phyloP scores from a whole-genome alignment of 2,329 filamentous ascomycete species.

The Colletotrichum sp. region DNA sequence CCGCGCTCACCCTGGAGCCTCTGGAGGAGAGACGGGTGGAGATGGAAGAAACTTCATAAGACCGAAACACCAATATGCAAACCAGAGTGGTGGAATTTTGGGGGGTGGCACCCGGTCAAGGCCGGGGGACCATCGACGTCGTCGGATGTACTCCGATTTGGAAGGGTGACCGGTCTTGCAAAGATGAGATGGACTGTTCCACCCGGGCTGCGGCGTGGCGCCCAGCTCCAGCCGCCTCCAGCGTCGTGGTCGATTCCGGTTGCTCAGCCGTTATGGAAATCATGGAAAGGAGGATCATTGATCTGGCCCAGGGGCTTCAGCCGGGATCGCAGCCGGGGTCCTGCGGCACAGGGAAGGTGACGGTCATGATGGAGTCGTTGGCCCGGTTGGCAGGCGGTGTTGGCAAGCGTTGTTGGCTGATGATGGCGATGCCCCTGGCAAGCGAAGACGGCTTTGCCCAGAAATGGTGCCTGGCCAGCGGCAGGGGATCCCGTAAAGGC shows the following conservation, averaged over 20 bases:
- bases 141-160: conserved; percentile 13
- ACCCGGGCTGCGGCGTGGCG: not conserved
- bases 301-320: not conserved
- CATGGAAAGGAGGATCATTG: not conserved
- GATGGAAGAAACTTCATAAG: conserved; percentile 1
- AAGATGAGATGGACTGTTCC: conserved; percentile 4
- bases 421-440: not conserved
- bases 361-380: not conserved
- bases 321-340: not conserved
- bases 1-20: not conserved
- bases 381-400: not conserved
- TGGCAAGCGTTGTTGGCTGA: not conserved
- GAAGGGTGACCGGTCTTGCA: conserved; percentile 10
- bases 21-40: not conserved
- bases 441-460: not conserved
- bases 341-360: not conserved
- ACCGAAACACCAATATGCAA: conserved; percentile 19
- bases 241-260: not conserved
- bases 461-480: not conserved
- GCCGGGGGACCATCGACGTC: not conserved
- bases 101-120: conserved; percentile 3
- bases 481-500: not conserved
- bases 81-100: conserved; percentile 8
- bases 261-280: not conserved
- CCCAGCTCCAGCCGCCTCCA: not conserved